Conservation (phyloP, 2,329 filamentous ascomycete genomes). For the Blastomyces parvus region DNA sequence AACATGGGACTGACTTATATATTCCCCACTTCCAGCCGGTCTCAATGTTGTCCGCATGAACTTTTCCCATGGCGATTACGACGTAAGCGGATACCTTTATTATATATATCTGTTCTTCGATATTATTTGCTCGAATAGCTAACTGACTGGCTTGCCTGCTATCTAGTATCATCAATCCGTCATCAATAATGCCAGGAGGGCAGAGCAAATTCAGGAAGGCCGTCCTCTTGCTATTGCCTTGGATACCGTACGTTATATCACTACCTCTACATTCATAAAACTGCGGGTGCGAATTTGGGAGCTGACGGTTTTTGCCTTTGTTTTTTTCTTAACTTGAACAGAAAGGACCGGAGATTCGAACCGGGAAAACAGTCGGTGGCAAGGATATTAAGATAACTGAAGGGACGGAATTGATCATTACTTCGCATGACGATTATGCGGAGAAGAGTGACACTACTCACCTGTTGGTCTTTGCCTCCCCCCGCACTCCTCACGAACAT, state of each 20-base stretch:
- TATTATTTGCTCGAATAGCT: neutral
- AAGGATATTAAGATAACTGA: slow-evolving; percentile 70
- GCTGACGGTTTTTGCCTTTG: slow-evolving; percentile 22
- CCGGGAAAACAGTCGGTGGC: slow-evolving; percentile 63
- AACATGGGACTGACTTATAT: neutral
- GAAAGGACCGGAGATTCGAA: slow-evolving; percentile 81
- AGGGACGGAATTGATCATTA: slow-evolving; percentile 84
- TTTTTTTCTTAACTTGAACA: slow-evolving; percentile 21
- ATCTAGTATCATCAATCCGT: slow-evolving; percentile 87
- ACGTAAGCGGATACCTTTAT: slow-evolving; percentile 34
- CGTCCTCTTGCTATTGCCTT: slow-evolving; percentile 93
- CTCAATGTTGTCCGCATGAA: slow-evolving; percentile 99
- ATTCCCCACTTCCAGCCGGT: slow-evolving; percentile 48
- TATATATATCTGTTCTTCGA: neutral
- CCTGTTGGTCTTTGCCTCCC: slow-evolving; percentile 56
- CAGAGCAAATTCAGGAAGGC: slow-evolving; percentile 66
- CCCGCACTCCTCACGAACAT: slow-evolving; percentile 26
- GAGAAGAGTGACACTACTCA: slow-evolving; percentile 77
- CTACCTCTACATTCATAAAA: neutral
- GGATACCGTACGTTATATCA: slow-evolving; percentile 54
- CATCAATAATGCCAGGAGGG: slow-evolving; percentile 87
- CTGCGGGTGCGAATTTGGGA: slow-evolving; percentile 30
- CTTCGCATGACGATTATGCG: slow-evolving; percentile 88
- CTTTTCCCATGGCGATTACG: slow-evolving; percentile 91
- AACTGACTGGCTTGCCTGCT: neutral